A percentile compares a stretch with the other conserved stretches of the same genome.
Evolutionary conservation across 2,329 filamentous ascomycete species (phyloP).

Genomic region (Leptographium lundbergii): DNA sequence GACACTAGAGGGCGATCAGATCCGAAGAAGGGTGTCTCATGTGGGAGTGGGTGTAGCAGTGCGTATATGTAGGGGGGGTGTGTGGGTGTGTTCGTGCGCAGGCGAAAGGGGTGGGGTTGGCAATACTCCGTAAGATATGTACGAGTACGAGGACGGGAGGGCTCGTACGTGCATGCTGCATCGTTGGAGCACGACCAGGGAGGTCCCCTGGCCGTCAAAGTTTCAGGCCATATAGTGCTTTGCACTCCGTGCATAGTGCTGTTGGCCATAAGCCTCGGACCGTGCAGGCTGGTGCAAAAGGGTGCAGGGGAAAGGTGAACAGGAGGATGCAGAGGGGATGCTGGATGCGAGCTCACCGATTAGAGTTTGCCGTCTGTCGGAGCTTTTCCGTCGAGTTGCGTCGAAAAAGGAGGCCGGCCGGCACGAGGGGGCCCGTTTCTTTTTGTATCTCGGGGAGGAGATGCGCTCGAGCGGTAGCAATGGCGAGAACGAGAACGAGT

Average conservation of each 20-base stretch:
- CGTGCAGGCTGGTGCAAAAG: not conserved
- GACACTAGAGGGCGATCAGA: constrained; percentile 2
- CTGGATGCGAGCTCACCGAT: not conserved
- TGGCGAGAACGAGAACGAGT: too few relatives aligned
- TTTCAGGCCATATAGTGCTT: not conserved
- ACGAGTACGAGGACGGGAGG: not conserved
- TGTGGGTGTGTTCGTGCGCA: not conserved
- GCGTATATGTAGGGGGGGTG: not conserved
- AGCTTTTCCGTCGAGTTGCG: too few relatives aligned
- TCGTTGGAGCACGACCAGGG: not conserved
- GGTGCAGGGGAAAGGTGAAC: not conserved
- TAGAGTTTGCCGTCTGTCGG: not conserved
- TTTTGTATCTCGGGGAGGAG: too few relatives aligned
- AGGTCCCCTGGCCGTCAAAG: not conserved
- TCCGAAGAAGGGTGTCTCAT: not conserved
- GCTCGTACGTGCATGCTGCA: not conserved
- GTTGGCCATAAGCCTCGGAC: too few relatives aligned
- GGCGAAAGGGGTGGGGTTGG: not conserved
- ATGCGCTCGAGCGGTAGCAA: too few relatives aligned
- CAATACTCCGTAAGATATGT: not conserved
- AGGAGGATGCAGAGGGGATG: too few relatives aligned
- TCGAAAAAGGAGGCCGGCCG: too few relatives aligned
- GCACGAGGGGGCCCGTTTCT: too few relatives aligned
- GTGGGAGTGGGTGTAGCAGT: not conserved
- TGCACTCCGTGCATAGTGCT: too few relatives aligned